Conservation (phyloP, 495 filamentous ascomycete species). For the Aspergillus incahuasiensis region DNA sequence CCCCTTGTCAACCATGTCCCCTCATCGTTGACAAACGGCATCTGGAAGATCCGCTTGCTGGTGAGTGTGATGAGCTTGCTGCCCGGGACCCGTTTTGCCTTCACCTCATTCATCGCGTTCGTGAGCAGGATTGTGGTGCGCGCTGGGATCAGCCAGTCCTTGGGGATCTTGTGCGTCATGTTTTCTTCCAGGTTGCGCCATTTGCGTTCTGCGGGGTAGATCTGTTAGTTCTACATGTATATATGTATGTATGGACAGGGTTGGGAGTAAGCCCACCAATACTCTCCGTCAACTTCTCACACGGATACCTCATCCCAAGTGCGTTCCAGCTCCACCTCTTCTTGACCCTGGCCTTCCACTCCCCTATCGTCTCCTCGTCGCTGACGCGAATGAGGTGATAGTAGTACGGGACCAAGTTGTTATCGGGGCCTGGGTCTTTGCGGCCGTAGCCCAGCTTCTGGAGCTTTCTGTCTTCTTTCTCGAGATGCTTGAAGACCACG, state of each 20-base stretch:
- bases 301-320: not conserved
- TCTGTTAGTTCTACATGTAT: not conserved
- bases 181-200: not conserved
- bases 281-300: not conserved
- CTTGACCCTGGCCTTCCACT: too few relatives aligned
- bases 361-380: too few relatives aligned
- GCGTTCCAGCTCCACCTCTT: too few relatives aligned
- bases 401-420: not conserved
- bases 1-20: not conserved
- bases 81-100: not conserved
- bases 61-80: not conserved
- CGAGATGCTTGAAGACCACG: too few relatives aligned
- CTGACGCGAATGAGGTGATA: not conserved
- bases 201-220: not conserved
- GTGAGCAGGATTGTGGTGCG: not conserved
- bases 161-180: not conserved
- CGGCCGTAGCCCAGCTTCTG: not conserved
- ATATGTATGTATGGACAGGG: not conserved
- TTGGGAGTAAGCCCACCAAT: not conserved
- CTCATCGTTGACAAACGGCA: not conserved
- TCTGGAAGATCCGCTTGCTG: not conserved
- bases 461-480: not conserved
- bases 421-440: not conserved
- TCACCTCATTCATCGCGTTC: not conserved
- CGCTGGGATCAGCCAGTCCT: not conserved